phyloP scores from a whole-genome alignment of 2,329 filamentous ascomycete genomes.

The Cylindrodendrum hubeiense region DNA sequence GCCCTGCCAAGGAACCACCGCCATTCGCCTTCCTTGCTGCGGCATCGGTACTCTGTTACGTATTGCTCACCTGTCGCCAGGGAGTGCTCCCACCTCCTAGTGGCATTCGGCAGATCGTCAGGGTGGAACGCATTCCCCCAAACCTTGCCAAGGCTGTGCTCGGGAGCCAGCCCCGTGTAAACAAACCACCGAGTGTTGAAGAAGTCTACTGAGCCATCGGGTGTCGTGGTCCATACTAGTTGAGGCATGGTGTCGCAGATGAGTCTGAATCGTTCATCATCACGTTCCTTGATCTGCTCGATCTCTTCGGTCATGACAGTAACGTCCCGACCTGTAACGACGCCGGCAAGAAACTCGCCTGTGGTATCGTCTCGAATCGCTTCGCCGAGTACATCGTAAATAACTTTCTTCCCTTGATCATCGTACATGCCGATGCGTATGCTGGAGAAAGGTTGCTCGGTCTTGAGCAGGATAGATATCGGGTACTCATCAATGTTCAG shows the following conservation, averaged over 20 bases:
- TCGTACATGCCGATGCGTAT: slow-evolving; percentile 74
- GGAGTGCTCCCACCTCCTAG: slow-evolving; percentile 70
- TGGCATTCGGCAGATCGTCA: slow-evolving; percentile 73
- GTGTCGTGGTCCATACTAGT: slow-evolving; percentile 79
- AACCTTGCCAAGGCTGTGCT: slow-evolving; percentile 71
- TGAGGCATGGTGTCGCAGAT: slow-evolving; percentile 82
- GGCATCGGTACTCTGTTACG: slow-evolving; percentile 77
- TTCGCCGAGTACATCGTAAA: slow-evolving; percentile 77
- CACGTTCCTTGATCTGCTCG: slow-evolving; percentile 75
- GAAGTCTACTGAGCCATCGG: slow-evolving; percentile 77
- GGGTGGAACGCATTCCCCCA: slow-evolving; percentile 77
- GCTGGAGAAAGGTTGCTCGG: slow-evolving; percentile 69
- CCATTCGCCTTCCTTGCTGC: slow-evolving; percentile 75
- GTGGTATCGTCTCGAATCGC: slow-evolving; percentile 74
- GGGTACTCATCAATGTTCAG: slow-evolving; percentile 74
- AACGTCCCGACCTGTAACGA: slow-evolving; percentile 79
- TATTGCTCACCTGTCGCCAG: slow-evolving; percentile 77
- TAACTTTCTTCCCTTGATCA: slow-evolving; percentile 61
- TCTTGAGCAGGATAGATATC: slow-evolving; percentile 73
- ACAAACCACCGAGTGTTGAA: slow-evolving; percentile 83
- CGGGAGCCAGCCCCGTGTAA: slow-evolving; percentile 77
- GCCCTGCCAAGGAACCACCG: slow-evolving; percentile 84
- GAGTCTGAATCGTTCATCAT: slow-evolving; percentile 79
- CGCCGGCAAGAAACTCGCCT: slow-evolving; percentile 79
- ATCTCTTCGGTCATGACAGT: slow-evolving; percentile 78